Conservation (phyloP, 1,284 basidiomycete species). For the Leccinum griseonigrum region DNA sequence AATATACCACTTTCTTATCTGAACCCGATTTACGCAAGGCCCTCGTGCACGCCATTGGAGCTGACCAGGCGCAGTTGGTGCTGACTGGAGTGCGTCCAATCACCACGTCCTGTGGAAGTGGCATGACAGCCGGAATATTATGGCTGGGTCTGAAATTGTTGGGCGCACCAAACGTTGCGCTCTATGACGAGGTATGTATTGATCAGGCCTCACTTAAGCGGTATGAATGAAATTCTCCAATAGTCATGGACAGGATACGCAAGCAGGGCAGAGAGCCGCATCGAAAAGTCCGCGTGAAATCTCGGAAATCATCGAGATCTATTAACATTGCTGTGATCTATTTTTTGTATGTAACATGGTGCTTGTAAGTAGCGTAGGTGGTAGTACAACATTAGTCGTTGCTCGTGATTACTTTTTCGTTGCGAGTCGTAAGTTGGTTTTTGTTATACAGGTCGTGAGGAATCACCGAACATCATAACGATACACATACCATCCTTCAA, state of each 20-base stretch:
- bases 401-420: slow-evolving; percentile 18
- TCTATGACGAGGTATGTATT: slow-evolving; percentile 81
- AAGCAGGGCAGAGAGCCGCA: slow-evolving; percentile 57
- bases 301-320: slow-evolving; percentile 6
- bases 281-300: slow-evolving; percentile 43
- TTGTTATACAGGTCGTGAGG: slow-evolving; percentile 19
- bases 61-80: slow-evolving; percentile 51
- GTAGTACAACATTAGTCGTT: slow-evolving; percentile 32
- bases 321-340: slow-evolving; percentile 9
- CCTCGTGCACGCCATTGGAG: slow-evolving; percentile 62
- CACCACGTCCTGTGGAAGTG: slow-evolving; percentile 83
- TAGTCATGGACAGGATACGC: slow-evolving; percentile 89
- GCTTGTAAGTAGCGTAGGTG: slow-evolving; percentile 25
- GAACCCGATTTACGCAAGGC: slow-evolving; percentile 55
- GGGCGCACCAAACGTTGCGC: slow-evolving; percentile 54
- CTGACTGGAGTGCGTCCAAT: slow-evolving; percentile 58
- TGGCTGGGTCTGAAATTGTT: slow-evolving; percentile 84
- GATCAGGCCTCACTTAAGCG: slow-evolving; percentile 8
- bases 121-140: slow-evolving; percentile 94
- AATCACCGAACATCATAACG: slow-evolving; percentile 11
- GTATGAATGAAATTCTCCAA: slow-evolving; percentile 18
- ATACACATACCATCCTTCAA: slow-evolving; percentile 27
- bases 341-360: slow-evolving; percentile 9
- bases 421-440: slow-evolving; percentile 12
- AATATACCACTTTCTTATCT: slow-evolving; percentile 67